Base-by-base conservation (phyloP, 345 rosid genomes). In the Eucalyptus marginata region DNA sequence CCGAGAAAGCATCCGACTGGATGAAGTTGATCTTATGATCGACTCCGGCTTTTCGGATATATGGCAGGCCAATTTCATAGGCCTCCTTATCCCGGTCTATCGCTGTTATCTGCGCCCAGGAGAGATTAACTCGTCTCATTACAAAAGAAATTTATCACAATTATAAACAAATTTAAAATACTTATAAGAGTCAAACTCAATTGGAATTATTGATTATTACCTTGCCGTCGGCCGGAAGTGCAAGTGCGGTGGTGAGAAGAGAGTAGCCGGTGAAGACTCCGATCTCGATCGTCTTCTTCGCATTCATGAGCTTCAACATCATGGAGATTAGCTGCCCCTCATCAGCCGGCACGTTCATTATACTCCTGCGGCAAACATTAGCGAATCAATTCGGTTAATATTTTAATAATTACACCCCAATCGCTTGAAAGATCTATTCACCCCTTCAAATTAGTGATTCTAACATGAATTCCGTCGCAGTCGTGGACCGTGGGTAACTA, bases 221-320 rank as follows among this genome's bases (percentile, higher is more conserved):
- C 91, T 84, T 90, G 64, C 91, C 96, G 33, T 95, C 96, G 7
- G 86, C 62, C 16, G 95, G 94, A 47, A 95, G 88, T 22, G 95
- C 94, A 54, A 96, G 94, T 9, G 96, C 97, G 1, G 94, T 93
- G 49, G 93, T 36, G 27, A 96, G 93, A 24, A 96, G 94, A 40
- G 97, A 96, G 66, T 92, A 96, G 64, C 98, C 97, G 0, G 96
- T 94, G 88, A 95, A 96, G 76, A 96, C 98, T n/a, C 98, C 98
- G 25, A 96, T 71, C 90, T 94, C 98, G 27, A 96, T 7, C 0
- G 98, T 96, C 87, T 88, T 95, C 56, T 94, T 94, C 9, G 94
- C 94, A 31, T 95, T 95, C 89, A 92, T 91, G 2, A 94, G 25
- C 84, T 93, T 94, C 86, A 96, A 6, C 86, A 96, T 89, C 95